Evolutionary conservation across 441 rosid genomes (phyloP).

Genomic region (Syzygium malaccense): DNA sequence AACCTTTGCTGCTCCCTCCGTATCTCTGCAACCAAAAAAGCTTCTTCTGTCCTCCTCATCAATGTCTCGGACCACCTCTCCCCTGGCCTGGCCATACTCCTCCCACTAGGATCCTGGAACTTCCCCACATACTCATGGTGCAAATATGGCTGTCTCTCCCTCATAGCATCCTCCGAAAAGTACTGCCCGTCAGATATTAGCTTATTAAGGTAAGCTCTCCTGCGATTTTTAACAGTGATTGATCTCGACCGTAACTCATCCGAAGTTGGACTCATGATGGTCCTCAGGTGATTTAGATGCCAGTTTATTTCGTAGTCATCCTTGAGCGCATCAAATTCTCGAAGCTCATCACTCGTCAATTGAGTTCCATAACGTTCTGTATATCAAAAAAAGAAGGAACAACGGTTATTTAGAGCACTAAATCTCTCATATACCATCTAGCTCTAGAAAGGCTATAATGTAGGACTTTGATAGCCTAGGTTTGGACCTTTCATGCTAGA

Average conservation of each 20-base stretch:
- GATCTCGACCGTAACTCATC: constrained; percentile 60
- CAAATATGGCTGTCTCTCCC: constrained; percentile 91
- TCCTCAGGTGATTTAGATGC: constrained; percentile 66
- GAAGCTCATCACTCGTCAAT: constrained; percentile 52
- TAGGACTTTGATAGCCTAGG: neutral
- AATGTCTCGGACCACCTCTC: constrained; percentile 93
- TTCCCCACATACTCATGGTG: constrained; percentile 92
- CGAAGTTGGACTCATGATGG: constrained; percentile 51
- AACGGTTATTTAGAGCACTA: neutral
- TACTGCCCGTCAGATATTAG: constrained; percentile 62
- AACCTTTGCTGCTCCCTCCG: constrained; percentile 84
- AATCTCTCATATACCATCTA: neutral
- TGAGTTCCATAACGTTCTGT: constrained; percentile 74
- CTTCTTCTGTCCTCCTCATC: constrained; percentile 84
- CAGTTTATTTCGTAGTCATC: constrained; percentile 75
- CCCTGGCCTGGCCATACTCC: constrained; percentile 89
- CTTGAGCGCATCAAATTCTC: constrained; percentile 51
- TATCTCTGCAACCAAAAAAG: constrained; percentile 61
- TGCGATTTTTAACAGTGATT: constrained; percentile 69
- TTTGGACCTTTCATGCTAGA: neutral
- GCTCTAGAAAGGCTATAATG: neutral
- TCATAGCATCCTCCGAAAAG: constrained; percentile 93
- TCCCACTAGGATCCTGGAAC: constrained; percentile 74
- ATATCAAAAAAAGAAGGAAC: neutral
- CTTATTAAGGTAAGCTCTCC: constrained; percentile 65